A percentile compares a stretch with the other conserved stretches of the same genome.
Evolutionary conservation across 441 rosid genomes (phyloP).

Genomic region (Viola pubescens): DNA sequence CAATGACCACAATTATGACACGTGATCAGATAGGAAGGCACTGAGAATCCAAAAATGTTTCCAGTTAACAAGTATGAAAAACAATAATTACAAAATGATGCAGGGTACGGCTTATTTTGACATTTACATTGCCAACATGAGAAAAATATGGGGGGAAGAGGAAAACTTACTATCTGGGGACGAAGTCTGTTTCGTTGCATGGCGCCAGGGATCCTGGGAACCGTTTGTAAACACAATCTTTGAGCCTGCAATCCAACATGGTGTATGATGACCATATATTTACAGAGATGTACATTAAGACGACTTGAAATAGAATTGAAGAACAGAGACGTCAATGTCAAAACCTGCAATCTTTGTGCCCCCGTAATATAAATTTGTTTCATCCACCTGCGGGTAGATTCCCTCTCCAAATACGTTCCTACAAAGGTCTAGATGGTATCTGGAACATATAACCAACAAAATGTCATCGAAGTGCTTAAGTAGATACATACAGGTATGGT

Average conservation of each 20-base stretch:
- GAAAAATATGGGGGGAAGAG: neutral
- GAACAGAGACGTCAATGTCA: constrained; percentile 14
- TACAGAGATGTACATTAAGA: no score
- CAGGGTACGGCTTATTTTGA: no score
- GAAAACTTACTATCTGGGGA: constrained; percentile 62
- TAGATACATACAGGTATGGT: neutral
- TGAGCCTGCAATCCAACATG: constrained; percentile 45
- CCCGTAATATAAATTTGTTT: constrained; percentile 80
- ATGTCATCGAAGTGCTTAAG: neutral
- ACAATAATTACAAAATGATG: no score
- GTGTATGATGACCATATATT: no score
- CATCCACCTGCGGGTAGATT: constrained; percentile 71
- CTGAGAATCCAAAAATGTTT: constrained; percentile 28
- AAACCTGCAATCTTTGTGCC: constrained; percentile 77
- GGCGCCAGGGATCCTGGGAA: constrained; percentile 99
- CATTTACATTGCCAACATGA: no score
- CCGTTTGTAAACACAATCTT: constrained; percentile 85
- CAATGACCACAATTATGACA: constrained; percentile 95
- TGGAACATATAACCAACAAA: constrained; percentile 20
- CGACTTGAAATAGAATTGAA: no score
- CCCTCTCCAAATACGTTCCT: constrained; percentile 71
- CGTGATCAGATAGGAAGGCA: constrained; percentile 68
- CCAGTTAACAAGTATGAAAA: no score
- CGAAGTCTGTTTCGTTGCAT: constrained; percentile 79
- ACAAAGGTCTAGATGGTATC: constrained; percentile 88